Evolutionary conservation across 768 basidiomycete species (phyloP), one percentile per base, ranked within the genome.

Genomic region (Lactifluus echinatus): DNA sequence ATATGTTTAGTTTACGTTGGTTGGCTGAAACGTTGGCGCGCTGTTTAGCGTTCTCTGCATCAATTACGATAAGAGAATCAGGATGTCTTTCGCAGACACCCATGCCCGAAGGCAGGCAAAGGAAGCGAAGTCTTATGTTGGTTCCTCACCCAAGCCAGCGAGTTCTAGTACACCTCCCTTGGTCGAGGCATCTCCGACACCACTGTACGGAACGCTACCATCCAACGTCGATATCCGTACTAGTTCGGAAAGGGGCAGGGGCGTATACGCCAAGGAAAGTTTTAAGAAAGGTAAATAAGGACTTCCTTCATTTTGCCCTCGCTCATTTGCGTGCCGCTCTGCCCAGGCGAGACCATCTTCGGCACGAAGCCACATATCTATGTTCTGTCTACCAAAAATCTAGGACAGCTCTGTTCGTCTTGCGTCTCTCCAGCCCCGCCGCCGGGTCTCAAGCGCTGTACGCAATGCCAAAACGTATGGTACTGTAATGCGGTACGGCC

Each of bases 401-500:
- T 96, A 10, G 71, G 76, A 12, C 70, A 72, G 1, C 75, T 84
- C 66, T 96, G 93, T 64, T 87, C 89, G 1, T 75, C 75, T 6
- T 96, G 93, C 64, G 75, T 77, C 40, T 72, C 71, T 0, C 65
- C 74, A 1, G 68, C 76, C 12, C 61, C 70, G 1, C 28, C 69
- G 0, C 56, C 66, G 19, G 68, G 72, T 0, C 66, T 93, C 56
- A 84, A 81, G 66, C 75, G 88, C 48, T 97, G 95, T 68, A 80
- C 85, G 0, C 75, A 73, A 5, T 98, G 95, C 67, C 79, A 78
- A 48, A 70, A 73, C 0, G 66, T 89, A 1, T 76, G 80, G 65
- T 98, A 97, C 65, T 97, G 95, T 66, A 78, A 84, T 53, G 60
- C 73, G 15, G 89, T 92, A n/a, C n/a, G 66, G 36, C 84, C 68